Evolutionary conservation across 768 basidiomycete species (phyloP).

Genomic region (Termitomyces sp.): DNA sequence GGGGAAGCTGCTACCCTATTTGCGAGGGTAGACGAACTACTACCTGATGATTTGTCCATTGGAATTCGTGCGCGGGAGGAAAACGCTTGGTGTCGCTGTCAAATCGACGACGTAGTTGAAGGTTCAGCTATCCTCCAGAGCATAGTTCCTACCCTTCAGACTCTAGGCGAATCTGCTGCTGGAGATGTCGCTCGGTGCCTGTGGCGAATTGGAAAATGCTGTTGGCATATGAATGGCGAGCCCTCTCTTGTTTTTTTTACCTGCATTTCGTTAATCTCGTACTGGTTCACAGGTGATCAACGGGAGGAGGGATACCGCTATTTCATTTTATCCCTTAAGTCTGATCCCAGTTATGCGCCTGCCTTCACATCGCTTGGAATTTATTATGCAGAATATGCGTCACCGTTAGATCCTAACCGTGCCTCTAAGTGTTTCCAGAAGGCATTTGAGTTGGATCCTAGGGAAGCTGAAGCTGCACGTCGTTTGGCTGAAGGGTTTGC

Average conservation of each 20-base stretch:
- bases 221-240: constrained; percentile 70
- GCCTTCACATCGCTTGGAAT: constrained; percentile 92
- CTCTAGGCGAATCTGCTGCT: constrained; percentile 38
- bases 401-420: constrained; percentile 74
- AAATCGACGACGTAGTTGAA: constrained; percentile 37
- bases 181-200: constrained; percentile 71
- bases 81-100: constrained; percentile 76
- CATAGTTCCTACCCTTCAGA: constrained; percentile 40
- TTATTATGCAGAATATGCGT: constrained; percentile 69
- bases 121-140: constrained; percentile 42
- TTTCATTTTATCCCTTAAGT: constrained; percentile 79
- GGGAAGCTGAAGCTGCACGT: constrained; percentile 80
- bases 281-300: constrained; percentile 29
- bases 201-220: constrained; percentile 79
- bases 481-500: constrained; percentile 87
- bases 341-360: constrained; percentile 71
- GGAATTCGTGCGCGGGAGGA: constrained; percentile 74
- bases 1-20: constrained; percentile 60
- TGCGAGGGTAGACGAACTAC: constrained; percentile 42
- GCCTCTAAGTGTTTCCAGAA: constrained; percentile 97
- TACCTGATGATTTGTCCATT: constrained; percentile 37
- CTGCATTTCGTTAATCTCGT: constrained; percentile 1
- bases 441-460: constrained; percentile 92
- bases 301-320: constrained; percentile 66
- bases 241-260: neutral